Evolutionary conservation across 768 basidiomycete species (phyloP), one percentile per base, ranked within the genome.

Genomic region (Cystobasidium tubakii): DNA sequence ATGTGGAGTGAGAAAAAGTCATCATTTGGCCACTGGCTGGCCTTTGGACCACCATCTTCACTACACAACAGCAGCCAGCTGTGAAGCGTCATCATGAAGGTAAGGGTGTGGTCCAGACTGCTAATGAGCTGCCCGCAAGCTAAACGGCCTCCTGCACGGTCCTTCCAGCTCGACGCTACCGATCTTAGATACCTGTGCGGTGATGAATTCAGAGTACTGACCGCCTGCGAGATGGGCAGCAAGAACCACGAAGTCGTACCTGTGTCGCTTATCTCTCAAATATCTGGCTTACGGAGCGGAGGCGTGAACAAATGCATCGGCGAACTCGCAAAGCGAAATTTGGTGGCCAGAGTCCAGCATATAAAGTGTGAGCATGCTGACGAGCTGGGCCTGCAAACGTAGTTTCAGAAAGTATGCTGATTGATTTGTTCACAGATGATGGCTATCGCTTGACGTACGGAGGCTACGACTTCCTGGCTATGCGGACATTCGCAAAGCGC

Each of bases 231-330:
- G 83, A 92, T 95, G 85, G 96, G 95, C 23, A 93, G 91, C 2
- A 96, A 96, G 84, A 98, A 98, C 80, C 96, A 99, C 79, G 90
- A 98, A 82, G 86, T 96, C 43, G 94, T 99, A 17, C 96, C 96
- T 1, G 88, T 90, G 9, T 82, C 86, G 0, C 86, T 98, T 77
- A 91, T 98, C 75, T 88, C 89, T 2, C 92, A 95, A 81, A 89
- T 98, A 53, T 93, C 93, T 1, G 90, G 91, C n/a, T 83, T 97
- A 54, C 85, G 92, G 42, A 89, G 88, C 73, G 96, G 96, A 57
- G 92, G 93, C 3, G 90, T 95, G 60, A 95, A 93, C 84, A 99
- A 97, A 82, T 83, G 90, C 54, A 85, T 98, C 69, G 92, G 92
- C 2, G 87, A 87, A 23, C 85, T 98, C 19, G 92, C 93, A 0